Evolutionary conservation across 2,329 filamentous ascomycete genomes (phyloP).

Genomic region (Aspergillus sergii): DNA sequence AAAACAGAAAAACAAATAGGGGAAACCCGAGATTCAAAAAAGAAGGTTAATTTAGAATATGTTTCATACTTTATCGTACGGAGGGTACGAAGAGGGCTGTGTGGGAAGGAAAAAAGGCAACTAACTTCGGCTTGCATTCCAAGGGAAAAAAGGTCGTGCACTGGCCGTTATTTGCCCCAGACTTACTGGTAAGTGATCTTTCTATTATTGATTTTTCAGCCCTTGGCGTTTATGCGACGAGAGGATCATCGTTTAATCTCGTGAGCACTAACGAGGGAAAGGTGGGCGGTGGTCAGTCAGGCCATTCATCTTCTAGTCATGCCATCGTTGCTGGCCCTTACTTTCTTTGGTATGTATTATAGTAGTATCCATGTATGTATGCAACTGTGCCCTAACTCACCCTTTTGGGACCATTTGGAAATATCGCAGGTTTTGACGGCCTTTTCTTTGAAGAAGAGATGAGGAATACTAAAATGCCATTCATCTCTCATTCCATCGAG

Average conservation of each 20-base stretch:
- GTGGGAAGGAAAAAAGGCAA: neutral
- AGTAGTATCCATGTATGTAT: neutral
- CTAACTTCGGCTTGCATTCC: neutral
- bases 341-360: neutral
- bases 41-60: neutral
- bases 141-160: neutral
- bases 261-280: neutral
- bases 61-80: no score
- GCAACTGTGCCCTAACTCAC: neutral
- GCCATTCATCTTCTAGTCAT: neutral
- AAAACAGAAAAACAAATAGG: neutral
- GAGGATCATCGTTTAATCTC: neutral
- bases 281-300: neutral
- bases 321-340: neutral
- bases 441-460: neutral
- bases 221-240: neutral
- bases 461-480: neutral
- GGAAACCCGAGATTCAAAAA: neutral
- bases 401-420: neutral
- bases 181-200: neutral
- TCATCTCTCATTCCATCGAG: neutral
- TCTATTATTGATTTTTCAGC: neutral
- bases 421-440: no score
- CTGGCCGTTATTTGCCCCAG: neutral
- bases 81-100: neutral